Percentiles rank a stretch among this genome's conserved stretches.
phyloP scores from a whole-genome alignment of 2,329 filamentous ascomycete genomes.

The Colletotrichum echinochloae region DNA sequence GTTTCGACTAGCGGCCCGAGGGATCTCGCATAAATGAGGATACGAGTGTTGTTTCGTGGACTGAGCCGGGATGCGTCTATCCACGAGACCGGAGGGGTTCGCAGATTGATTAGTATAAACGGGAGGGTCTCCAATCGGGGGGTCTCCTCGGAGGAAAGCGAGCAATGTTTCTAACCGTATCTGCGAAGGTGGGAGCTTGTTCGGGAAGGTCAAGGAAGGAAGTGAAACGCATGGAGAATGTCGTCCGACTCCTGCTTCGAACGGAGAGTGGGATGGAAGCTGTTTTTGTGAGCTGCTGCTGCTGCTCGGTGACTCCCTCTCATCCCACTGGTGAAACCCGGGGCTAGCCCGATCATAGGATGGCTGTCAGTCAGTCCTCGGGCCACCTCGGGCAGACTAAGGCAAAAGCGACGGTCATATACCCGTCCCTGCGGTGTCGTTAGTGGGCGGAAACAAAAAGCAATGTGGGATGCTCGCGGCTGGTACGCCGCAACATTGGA shows the following conservation, averaged over 20 bases:
- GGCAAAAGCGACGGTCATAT: conserved; percentile 32
- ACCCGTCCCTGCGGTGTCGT: conserved; percentile 35
- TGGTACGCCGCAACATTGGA: conserved; percentile 33
- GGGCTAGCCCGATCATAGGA: conserved; percentile 40
- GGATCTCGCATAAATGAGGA: conserved; percentile 37
- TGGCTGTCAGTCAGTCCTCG: conserved; percentile 29
- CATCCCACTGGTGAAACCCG: conserved; percentile 39
- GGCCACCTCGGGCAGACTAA: conserved; percentile 11
- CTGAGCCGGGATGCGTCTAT: conserved; percentile 28
- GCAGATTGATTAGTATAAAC: conserved; percentile 25
- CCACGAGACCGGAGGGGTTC: conserved; percentile 23
- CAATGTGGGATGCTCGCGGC: conserved; percentile 35
- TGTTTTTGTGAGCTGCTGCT: conserved; percentile 36
- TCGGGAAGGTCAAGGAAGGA: conserved; percentile 28
- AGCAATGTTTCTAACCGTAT: not conserved
- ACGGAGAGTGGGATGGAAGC: conserved; percentile 29
- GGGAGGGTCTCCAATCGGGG: conserved; percentile 26
- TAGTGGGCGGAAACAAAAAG: conserved; percentile 38
- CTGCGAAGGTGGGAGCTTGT: conserved; percentile 13
- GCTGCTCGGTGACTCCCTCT: conserved; percentile 25
- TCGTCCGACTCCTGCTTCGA: conserved; percentile 14
- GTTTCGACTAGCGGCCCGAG: conserved; percentile 40
- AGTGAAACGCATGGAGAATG: conserved; percentile 33
- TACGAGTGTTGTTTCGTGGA: conserved; percentile 30
- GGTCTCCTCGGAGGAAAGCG: conserved; percentile 15